Evolutionary conservation across 495 filamentous ascomycete genomes (phyloP), one percentile per base, ranked within the genome.

Genomic region (Trichoderma virens): DNA sequence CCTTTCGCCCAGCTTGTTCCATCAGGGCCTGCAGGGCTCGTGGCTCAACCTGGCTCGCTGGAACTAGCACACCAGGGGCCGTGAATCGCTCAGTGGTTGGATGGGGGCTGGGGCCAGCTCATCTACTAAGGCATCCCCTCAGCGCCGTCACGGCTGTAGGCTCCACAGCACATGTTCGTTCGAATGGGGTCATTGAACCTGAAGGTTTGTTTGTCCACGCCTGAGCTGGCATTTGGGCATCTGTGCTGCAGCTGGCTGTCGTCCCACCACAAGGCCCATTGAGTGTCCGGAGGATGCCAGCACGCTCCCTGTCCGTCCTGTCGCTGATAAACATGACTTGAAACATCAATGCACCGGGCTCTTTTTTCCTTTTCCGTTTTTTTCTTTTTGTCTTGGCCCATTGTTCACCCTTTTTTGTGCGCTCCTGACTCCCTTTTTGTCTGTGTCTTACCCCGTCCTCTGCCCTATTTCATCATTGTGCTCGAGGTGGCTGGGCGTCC

Each of bases 141-240:
- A 56, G 51, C 51, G 51, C 13, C 51, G 30, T 56, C 30, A 56
- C 51, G 30, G 51, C 51, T 56, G 51, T 25, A 56, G 25, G 51
- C 51, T 56, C 51, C 51, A 56, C 51, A 56, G 51, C 51, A 31
- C 25, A 56, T 56, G 51, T 30, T 56, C 43, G 18, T 47, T 7
- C n/a, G n/a, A n/a, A 47, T 25, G 43, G 43, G 20, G 20, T 20
- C 20, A 6, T 47, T 9, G 18, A 20, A 20, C 20, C 43, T 47
- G n/a, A 20, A 47, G n/a, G 9, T 20, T n/a, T 47, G 8, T 47
- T 47, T 23, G 43, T n/a, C 20, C 18, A 25, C 16, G 43, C 43
- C 43, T 47, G 43, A 47, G 43, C 43, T 23, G n/a, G 43, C 43
- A 23, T 47, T 47, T 25, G 43, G 43, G 43, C 43, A 47, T 47